Conservation (phyloP, 805 yeast species). For the Metschnikowia lachancei region DNA sequence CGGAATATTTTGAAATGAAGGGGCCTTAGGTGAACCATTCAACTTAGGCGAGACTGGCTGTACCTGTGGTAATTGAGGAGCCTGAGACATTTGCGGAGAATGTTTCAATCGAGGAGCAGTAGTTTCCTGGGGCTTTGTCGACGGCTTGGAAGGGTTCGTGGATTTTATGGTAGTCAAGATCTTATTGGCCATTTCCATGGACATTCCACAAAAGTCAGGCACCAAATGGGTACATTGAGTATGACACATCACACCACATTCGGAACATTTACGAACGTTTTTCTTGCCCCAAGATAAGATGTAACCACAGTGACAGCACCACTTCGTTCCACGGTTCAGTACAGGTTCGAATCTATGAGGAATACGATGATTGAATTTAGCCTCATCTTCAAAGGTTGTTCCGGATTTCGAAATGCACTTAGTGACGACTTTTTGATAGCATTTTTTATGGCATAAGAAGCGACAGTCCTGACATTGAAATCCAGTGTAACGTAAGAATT, state of each 20-base stretch:
- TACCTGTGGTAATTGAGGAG: too few species aligned
- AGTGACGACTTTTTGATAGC: constrained; percentile 76
- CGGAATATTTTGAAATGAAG: constrained; percentile 9
- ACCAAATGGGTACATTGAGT: constrained; percentile 89
- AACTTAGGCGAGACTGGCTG: constrained; percentile 7
- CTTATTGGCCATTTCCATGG: constrained; percentile 93
- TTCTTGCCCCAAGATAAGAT: constrained; percentile 93
- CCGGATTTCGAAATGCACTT: constrained; percentile 79
- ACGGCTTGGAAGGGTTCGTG: constrained; percentile 37
- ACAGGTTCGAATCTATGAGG: constrained; percentile 96
- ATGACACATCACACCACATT: constrained; percentile 95
- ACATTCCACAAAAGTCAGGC: constrained; percentile 98
- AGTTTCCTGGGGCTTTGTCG: constrained; percentile 2
- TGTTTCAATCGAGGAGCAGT: background rate
- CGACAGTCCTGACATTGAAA: constrained; percentile 84
- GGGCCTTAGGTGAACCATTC: background rate
- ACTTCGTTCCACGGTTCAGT: constrained; percentile 90
- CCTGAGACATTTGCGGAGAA: too few species aligned
- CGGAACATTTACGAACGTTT: constrained; percentile 86
- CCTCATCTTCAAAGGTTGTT: constrained; percentile 68
- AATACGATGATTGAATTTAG: constrained; percentile 88
- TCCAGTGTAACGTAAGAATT: constrained; percentile 84
- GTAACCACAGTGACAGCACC: constrained; percentile 99
- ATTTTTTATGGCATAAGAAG: constrained; percentile 75
- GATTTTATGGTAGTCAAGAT: constrained; percentile 80